Base-by-base conservation (phyloP, 495 filamentous ascomycete genomes). In the Rhypophila decipiens region DNA sequence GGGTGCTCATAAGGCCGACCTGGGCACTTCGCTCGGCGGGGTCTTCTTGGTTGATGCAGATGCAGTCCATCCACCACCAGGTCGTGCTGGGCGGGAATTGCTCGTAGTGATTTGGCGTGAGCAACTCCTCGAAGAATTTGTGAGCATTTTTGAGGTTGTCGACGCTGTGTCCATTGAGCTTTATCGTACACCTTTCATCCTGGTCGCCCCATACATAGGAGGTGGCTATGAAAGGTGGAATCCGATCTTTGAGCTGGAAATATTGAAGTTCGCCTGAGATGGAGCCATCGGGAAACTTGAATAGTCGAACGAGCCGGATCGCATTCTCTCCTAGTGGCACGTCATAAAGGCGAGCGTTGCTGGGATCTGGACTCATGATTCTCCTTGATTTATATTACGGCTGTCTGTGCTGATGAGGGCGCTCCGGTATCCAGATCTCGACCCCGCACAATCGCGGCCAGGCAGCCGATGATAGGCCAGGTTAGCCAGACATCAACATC, bases 41-140 rank as follows among this genome's bases (percentile, higher is more conserved):
- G 31, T 35, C 31, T 11, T 11, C 31, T 15, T 35, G 31, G 31
- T 35, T 62, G 44, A 67, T 65, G 43, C 57, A 65, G 1, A 65
- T 36, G 13, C 48, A 52, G 34, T 61, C 58, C 36, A 58, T 59
- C 58, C 60, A 62, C 43, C 49, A 52, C 29, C 46, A 42, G 8
- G 46, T 42, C 5, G 17, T 35, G 13, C 9, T 2, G 0, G 45
- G 36, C 9, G 46, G 46, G 27, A 42, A 42, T 2, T 11, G 27
- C 5, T 24, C 10, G 19, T 39, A 21, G 24, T n/a, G 3, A 2
- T 11, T 7, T 1, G 38, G 24, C 18, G 24, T 2, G 4, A 42
- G 20, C 46, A 49, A 41, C 17, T 24, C 46, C 12, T 18, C 18
- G 22, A 49, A 35, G 27, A 42, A 20, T 10, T 15, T 21, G 13